These are phyloP conservation scores for Blastobotrys raffinosifermentans DNA, from an alignment of 1,139 yeast genomes.

Conservation along the genomic window DNA sequence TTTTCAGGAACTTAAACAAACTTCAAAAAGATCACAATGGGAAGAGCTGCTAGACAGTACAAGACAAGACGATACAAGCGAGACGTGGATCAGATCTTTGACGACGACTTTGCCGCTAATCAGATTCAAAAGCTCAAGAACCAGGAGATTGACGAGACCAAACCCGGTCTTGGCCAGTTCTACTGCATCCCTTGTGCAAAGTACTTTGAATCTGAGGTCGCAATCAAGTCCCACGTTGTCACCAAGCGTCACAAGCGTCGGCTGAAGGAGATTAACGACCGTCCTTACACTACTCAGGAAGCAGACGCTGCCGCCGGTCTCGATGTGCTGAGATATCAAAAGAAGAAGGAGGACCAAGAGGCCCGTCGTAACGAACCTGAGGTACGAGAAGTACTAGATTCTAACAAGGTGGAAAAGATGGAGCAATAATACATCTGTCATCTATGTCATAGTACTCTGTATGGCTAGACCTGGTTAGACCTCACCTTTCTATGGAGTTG, in stretches of 20 bases:
- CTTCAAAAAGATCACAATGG: slow-evolving; percentile 65
- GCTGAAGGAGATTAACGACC: slow-evolving; percentile 63
- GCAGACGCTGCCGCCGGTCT: slow-evolving; percentile 88
- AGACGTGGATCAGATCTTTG: slow-evolving; percentile 72
- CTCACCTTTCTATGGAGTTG: neutral
- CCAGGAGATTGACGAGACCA: slow-evolving; percentile 83
- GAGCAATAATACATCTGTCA: too few species aligned
- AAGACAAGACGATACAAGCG: slow-evolving; percentile 38
- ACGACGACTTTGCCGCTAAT: slow-evolving; percentile 61
- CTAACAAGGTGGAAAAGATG: neutral
- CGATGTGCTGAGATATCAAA: slow-evolving; percentile 62
- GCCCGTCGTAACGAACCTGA: slow-evolving; percentile 12
- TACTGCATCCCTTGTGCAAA: slow-evolving; percentile 93
- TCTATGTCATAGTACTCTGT: too few species aligned
- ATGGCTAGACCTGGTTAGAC: neutral
- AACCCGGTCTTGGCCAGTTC: slow-evolving; percentile 91
- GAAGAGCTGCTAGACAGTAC: slow-evolving; percentile 66
- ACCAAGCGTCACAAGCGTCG: slow-evolving; percentile 83
- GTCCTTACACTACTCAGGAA: slow-evolving; percentile 83
- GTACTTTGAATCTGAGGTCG: slow-evolving; percentile 74
- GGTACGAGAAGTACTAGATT: slow-evolving; percentile 12
- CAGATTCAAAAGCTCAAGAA: slow-evolving; percentile 61
- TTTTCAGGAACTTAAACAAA: too few species aligned
- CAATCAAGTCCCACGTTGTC: slow-evolving; percentile 65
- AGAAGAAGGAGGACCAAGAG: slow-evolving; percentile 16